phyloP scores from a whole-genome alignment of 2,329 filamentous ascomycete species.

The Ophiocordyceps camponoti-saundersi region DNA sequence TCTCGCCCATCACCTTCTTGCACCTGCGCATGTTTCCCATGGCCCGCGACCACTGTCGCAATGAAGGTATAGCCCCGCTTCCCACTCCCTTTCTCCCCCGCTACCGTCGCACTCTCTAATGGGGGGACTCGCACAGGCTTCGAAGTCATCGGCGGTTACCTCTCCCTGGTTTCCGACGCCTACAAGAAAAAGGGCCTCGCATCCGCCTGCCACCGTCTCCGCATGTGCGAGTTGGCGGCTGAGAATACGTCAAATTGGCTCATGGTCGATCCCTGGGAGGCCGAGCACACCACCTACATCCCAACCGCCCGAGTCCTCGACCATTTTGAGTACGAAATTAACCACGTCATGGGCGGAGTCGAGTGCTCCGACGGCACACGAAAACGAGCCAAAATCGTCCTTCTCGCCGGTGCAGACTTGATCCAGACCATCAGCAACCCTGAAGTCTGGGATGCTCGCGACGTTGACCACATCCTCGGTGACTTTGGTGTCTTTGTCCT shows the following conservation, averaged over 20 bases:
- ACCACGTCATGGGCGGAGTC: slow-evolving; percentile 59
- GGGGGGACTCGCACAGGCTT: slow-evolving; percentile 24
- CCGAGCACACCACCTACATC: slow-evolving; percentile 63
- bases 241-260: slow-evolving; percentile 56
- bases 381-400: slow-evolving; percentile 54
- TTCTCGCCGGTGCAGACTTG: slow-evolving; percentile 65
- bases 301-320: slow-evolving; percentile 81
- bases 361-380: slow-evolving; percentile 48
- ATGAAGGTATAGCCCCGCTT: slow-evolving; percentile 10
- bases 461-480: slow-evolving; percentile 76
- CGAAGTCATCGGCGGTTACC: slow-evolving; percentile 67
- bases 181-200: slow-evolving; percentile 22
- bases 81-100: not conserved
- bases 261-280: slow-evolving; percentile 82
- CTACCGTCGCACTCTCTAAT: not conserved
- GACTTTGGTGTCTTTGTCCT: slow-evolving; percentile 72
- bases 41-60: slow-evolving; percentile 60
- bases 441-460: slow-evolving; percentile 66
- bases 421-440: slow-evolving; percentile 58
- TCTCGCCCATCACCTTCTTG: slow-evolving; percentile 59
- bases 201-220: slow-evolving; percentile 18
- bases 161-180: slow-evolving; percentile 14
- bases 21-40: slow-evolving; percentile 82
- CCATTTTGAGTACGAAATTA: slow-evolving; percentile 84
- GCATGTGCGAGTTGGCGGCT: slow-evolving; percentile 76